Percentiles rank a stretch among this genome's conserved stretches.
phyloP scores from a whole-genome alignment of 1,284 basidiomycete species.

The Entoloma clypeatum region DNA sequence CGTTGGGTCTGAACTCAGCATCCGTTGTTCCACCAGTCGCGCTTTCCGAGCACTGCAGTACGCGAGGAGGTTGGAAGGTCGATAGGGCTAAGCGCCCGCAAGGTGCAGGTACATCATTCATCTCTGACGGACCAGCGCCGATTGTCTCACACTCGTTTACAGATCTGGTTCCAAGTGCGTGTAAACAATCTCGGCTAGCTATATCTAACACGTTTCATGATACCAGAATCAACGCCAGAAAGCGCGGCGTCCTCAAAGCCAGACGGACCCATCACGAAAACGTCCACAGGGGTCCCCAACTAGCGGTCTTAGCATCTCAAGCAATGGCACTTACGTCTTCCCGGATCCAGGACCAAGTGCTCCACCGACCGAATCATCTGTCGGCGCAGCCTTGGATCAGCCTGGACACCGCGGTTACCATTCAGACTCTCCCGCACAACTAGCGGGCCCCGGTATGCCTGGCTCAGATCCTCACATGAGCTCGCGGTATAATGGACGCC shows the following conservation, averaged over 20 bases:
- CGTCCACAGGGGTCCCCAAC: constrained; percentile 60
- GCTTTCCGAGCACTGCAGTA: constrained; percentile 80
- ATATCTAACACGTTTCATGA: constrained; percentile 18
- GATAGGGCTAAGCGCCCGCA: constrained; percentile 79
- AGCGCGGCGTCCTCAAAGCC: constrained; percentile 62
- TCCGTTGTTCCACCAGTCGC: constrained; percentile 49
- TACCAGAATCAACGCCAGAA: constrained; percentile 77
- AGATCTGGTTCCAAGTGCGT: constrained; percentile 83
- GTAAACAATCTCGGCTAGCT: neutral
- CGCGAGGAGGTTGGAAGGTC: constrained; percentile 79
- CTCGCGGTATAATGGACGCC: constrained; percentile 20
- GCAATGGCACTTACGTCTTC: constrained; percentile 21
- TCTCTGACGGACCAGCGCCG: constrained; percentile 17
- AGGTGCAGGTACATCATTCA: constrained; percentile 65
- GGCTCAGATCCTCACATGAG: constrained; percentile 33
- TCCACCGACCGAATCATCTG: constrained; percentile 7
- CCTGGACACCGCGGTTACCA: constrained; percentile 19
- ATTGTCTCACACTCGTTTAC: constrained; percentile 23
- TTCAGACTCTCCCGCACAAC: constrained; percentile 33
- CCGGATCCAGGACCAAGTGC: constrained; percentile 20
- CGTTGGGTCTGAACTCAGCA: constrained; percentile 8
- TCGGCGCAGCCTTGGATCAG: constrained; percentile 14
- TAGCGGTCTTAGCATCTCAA: constrained; percentile 35
- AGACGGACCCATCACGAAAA: constrained; percentile 42
- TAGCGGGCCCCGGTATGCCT: constrained; percentile 63